phyloP scores from a whole-genome alignment of 106 monocot genomes.

The Allium fistulosum region DNA sequence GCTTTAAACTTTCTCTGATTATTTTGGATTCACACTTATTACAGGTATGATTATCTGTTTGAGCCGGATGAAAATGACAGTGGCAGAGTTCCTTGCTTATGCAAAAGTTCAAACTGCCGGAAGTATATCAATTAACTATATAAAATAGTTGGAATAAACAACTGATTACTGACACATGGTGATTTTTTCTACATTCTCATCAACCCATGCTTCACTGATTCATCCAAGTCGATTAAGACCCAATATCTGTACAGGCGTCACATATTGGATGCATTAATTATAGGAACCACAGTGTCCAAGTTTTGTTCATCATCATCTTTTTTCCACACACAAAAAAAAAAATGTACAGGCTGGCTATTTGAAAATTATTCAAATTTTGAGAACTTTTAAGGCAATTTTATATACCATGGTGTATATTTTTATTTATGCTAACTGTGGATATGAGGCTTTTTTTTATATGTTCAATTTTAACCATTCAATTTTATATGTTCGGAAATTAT shows the following conservation, averaged over 20 bases:
- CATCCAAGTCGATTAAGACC: background rate
- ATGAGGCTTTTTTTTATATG: no score
- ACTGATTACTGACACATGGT: background rate
- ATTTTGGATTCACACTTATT: background rate
- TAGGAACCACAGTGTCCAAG: no score
- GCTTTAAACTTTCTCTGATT: background rate
- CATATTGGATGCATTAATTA: conserved; percentile 3
- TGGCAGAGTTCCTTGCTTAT: conserved; percentile 68
- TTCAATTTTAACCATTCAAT: no score
- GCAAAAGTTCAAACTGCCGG: conserved; percentile 56
- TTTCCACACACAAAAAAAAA: no score
- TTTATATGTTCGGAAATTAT: no score
- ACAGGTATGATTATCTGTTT: conserved; percentile 82
- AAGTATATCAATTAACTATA: conserved; percentile 72
- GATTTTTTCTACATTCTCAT: background rate
- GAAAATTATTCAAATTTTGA: no score
- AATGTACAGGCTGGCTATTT: no score
- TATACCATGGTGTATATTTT: no score
- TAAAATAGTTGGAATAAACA: background rate
- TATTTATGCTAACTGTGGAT: no score
- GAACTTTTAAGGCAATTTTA: no score
- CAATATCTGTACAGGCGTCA: conserved; percentile 6
- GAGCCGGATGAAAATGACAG: conserved; percentile 69
- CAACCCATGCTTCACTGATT: background rate
- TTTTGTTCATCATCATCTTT: no score